Evolutionary conservation across 441 rosid genomes (phyloP).

Genomic region (Pelargonium fulgidum): DNA sequence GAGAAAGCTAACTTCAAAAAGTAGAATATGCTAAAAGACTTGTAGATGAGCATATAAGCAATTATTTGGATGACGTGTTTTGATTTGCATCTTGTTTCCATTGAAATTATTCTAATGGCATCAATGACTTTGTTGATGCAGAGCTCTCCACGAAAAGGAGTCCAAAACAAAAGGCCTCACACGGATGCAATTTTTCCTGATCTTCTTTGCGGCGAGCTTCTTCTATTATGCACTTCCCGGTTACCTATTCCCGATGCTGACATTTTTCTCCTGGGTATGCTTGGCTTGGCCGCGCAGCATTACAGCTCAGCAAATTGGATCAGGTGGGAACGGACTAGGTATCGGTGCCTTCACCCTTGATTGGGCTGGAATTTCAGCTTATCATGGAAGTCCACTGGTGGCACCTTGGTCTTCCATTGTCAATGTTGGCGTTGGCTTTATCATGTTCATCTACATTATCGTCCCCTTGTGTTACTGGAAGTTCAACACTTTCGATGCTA

Average conservation of each 20-base stretch:
- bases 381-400: slow-evolving; percentile 91
- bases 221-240: slow-evolving; percentile 69
- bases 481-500: slow-evolving; percentile 45
- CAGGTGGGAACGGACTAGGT: neutral
- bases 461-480: slow-evolving; percentile 64
- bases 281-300: slow-evolving; percentile 62
- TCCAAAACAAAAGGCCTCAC: slow-evolving; percentile 38
- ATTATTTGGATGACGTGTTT: neutral
- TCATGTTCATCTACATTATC: slow-evolving; percentile 82
- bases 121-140: slow-evolving; percentile 23
- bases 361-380: slow-evolving; percentile 67
- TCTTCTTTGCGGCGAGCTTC: slow-evolving; percentile 66
- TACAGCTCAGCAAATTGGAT: slow-evolving; percentile 3
- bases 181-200: slow-evolving; percentile 69
- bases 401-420: slow-evolving; percentile 83
- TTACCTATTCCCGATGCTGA: slow-evolving; percentile 60
- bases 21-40: neutral
- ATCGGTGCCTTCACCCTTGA: neutral
- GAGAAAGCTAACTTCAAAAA: neutral
- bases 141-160: slow-evolving; percentile 77
- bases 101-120: neutral
- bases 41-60: neutral
- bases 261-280: slow-evolving; percentile 79
- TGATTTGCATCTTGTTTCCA: neutral
- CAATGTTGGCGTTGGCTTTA: slow-evolving; percentile 77